These are phyloP conservation scores for Neofusicoccum kwambonambiense DNA, from an alignment of 2,329 filamentous ascomycete genomes.

Conservation along the genomic window DNA sequence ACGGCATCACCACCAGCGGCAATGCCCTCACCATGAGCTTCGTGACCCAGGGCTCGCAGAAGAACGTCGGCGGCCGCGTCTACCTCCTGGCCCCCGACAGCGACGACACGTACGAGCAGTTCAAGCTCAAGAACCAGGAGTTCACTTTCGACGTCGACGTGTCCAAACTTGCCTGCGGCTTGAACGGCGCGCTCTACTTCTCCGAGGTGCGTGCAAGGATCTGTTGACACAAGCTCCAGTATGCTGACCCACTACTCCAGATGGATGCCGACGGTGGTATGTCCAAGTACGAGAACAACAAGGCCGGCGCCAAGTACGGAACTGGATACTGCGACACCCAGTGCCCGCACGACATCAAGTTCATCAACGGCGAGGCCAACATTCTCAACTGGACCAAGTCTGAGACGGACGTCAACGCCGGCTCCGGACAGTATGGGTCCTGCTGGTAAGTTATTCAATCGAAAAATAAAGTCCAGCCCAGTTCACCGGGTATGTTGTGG, in stretches of 20 bases:
- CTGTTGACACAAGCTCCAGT: not conserved
- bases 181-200: slow-evolving; percentile 68
- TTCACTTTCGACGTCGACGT: slow-evolving; percentile 48
- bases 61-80: slow-evolving; percentile 43
- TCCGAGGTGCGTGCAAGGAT: slow-evolving; percentile 27
- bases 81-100: slow-evolving; percentile 42
- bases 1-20: slow-evolving; percentile 53
- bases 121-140: slow-evolving; percentile 42
- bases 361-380: slow-evolving; percentile 56
- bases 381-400: slow-evolving; percentile 54
- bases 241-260: slow-evolving; percentile 43
- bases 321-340: slow-evolving; percentile 52
- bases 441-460: slow-evolving; percentile 47
- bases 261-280: slow-evolving; percentile 64
- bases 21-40: slow-evolving; percentile 57
- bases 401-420: slow-evolving; percentile 54
- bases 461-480: no score
- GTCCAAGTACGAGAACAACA: slow-evolving; percentile 50
- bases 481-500: no score
- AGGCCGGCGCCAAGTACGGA: slow-evolving; percentile 57
- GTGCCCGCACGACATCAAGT: slow-evolving; percentile 53
- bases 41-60: slow-evolving; percentile 52
- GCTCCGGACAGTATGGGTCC: slow-evolving; percentile 54
- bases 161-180: slow-evolving; percentile 64
- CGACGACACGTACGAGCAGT: slow-evolving; percentile 43